Evolutionary conservation across 73 alveolate species (phyloP).

Genomic region (Paraurostyla sp.): DNA sequence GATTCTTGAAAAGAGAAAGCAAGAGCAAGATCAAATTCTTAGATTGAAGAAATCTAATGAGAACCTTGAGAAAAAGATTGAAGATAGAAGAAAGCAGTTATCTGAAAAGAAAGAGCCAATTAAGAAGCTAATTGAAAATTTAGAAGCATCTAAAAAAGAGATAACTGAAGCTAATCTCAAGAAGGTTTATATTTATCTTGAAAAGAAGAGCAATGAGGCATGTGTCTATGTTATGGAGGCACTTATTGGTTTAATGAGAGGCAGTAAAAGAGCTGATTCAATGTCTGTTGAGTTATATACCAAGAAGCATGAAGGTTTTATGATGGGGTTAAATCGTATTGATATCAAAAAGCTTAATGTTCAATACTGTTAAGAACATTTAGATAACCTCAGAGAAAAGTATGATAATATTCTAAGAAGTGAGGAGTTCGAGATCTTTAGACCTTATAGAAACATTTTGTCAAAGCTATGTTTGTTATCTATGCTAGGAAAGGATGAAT

Average conservation of each 20-base stretch:
- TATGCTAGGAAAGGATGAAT: background rate
- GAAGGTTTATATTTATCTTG: constrained; percentile 5
- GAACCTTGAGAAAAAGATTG: background rate
- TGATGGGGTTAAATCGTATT: constrained; percentile 40
- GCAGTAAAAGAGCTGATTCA: constrained; percentile 35
- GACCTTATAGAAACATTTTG: constrained; percentile 7
- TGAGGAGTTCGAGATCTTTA: constrained; percentile 15
- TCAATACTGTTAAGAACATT: constrained; percentile 26
- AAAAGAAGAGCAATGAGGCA: constrained; percentile 14
- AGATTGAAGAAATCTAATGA: background rate
- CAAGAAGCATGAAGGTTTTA: constrained; percentile 42
- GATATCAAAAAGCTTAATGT: constrained; percentile 22
- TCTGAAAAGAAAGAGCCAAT: background rate
- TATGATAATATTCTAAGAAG: background rate
- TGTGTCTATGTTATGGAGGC: constrained; percentile 19
- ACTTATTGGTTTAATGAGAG: constrained; percentile 33
- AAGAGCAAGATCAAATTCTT: background rate
- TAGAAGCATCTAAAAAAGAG: constrained; percentile 23
- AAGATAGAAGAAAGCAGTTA: background rate
- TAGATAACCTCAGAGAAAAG: constrained; percentile 29
- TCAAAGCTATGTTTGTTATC: constrained; percentile 1
- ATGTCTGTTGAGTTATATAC: constrained; percentile 46
- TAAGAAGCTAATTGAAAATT: background rate
- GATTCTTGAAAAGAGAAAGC: constrained; percentile 34
- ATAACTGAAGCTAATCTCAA: background rate